phyloP scores from a whole-genome alignment of 306 rosid species.

The Lathyrus sativus region DNA sequence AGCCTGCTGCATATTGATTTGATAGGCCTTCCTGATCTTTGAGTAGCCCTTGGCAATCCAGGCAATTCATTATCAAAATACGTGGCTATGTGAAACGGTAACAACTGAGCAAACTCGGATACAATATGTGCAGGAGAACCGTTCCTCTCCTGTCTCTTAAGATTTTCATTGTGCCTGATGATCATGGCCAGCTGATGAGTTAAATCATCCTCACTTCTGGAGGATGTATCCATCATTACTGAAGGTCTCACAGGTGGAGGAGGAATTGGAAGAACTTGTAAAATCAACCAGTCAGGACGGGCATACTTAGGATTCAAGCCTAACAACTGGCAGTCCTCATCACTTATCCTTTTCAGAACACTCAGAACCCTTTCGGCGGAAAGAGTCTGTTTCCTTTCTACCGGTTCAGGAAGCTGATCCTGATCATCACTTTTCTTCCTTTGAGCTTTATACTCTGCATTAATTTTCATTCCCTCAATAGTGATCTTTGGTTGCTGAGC shows the following conservation, averaged over 20 bases:
- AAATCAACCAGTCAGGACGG: constrained; percentile 98
- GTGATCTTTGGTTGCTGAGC: too few relatives aligned
- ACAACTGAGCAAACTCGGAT: constrained; percentile 92
- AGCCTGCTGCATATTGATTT: too few relatives aligned
- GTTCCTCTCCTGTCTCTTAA: constrained; percentile 90
- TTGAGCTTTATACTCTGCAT: too few relatives aligned
- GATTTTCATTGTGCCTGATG: constrained; percentile 90
- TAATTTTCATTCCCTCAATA: constrained; percentile 97
- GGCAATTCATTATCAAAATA: constrained; percentile 97
- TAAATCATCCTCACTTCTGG: constrained; percentile 98
- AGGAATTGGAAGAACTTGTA: constrained; percentile 98
- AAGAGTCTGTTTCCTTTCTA: too few relatives aligned
- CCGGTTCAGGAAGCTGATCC: too few relatives aligned
- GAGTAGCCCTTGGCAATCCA: constrained; percentile 97
- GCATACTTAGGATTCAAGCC: constrained; percentile 94
- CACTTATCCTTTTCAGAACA: too few relatives aligned
- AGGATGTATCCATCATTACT: constrained; percentile 99
- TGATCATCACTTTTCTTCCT: too few relatives aligned
- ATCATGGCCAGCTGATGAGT: constrained; percentile 99
- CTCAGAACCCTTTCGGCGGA: too few relatives aligned
- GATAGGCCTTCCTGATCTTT: constrained; percentile 97
- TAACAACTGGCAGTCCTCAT: too few relatives aligned
- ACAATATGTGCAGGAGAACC: constrained; percentile 98
- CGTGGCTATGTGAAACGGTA: constrained; percentile 96
- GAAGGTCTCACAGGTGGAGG: too few relatives aligned